phyloP scores from a whole-genome alignment of 768 basidiomycete genomes.

The Russula earlei region DNA sequence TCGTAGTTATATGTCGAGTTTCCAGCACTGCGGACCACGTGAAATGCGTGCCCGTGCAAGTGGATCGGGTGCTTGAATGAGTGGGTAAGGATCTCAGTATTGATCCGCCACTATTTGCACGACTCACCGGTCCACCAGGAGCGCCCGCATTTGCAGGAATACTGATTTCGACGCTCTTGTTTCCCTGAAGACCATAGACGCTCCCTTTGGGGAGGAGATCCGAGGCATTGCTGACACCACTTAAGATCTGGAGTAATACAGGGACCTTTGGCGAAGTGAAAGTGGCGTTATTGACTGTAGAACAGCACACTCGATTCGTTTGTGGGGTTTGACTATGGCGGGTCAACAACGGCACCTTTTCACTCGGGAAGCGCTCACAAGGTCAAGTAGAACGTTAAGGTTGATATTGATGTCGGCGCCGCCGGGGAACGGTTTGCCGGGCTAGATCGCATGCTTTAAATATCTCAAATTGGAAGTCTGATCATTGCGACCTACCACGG shows the following conservation, averaged over 20 bases:
- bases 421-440: not conserved
- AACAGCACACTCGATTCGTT: no score
- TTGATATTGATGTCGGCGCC: conserved; percentile 9
- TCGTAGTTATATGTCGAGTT: conserved; percentile 15
- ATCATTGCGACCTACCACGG: conserved; percentile 5
- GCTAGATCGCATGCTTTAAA: not conserved
- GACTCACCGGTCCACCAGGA: conserved; percentile 2
- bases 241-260: conserved; percentile 11
- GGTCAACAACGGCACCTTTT: not conserved
- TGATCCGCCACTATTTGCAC: not conserved
- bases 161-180: not conserved
- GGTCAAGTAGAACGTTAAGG: not conserved
- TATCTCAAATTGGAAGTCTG: not conserved
- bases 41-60: conserved; percentile 16
- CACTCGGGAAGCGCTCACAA: conserved; percentile 6
- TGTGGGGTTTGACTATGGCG: no score
- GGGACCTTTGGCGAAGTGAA: not conserved
- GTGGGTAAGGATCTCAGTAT: not conserved
- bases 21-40: conserved; percentile 1
- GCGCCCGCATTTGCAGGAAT: not conserved
- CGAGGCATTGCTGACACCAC: not conserved
- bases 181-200: not conserved
- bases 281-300: not conserved
- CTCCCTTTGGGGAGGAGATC: not conserved
- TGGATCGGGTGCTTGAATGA: conserved; percentile 4